These are phyloP conservation scores for Magnusiomyces tetraspermus DNA, from an alignment of 1,139 yeast genomes.

Conservation along the genomic window DNA sequence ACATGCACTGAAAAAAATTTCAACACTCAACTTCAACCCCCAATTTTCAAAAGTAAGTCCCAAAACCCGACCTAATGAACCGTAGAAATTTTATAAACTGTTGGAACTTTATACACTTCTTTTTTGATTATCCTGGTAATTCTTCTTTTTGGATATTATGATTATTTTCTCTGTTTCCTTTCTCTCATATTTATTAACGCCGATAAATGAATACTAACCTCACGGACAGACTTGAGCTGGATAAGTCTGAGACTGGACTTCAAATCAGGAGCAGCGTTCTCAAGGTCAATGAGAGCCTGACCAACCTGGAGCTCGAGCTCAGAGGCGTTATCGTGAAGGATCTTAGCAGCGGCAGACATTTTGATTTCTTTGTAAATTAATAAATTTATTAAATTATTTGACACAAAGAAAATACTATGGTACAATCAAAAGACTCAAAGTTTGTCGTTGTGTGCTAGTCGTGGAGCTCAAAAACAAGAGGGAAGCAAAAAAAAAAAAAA, in stretches of 20 bases:
- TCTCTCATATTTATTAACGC: neutral
- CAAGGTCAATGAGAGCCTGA: conserved; percentile 97
- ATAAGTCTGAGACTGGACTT: conserved; percentile 97
- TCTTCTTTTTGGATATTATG: too few relatives aligned
- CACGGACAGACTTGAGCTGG: conserved; percentile 98
- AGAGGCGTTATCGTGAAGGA: conserved; percentile 65
- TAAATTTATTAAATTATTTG: conserved; percentile 8
- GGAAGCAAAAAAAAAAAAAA: conserved; percentile 2
- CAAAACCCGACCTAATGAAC: too few relatives aligned
- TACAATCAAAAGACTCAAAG: too few relatives aligned
- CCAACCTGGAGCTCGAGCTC: conserved; percentile 99
- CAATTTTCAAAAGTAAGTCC: too few relatives aligned
- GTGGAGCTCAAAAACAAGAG: conserved; percentile 1
- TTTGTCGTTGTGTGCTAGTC: conserved; percentile 10
- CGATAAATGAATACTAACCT: conserved; percentile 34
- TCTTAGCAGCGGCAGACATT: conserved; percentile 95
- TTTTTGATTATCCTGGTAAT: too few relatives aligned
- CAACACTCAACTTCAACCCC: too few relatives aligned
- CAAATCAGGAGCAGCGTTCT: conserved; percentile 84
- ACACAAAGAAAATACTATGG: conserved; percentile 5
- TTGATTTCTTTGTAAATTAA: too few relatives aligned
- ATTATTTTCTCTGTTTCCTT: too few relatives aligned
- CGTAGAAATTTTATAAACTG: too few relatives aligned
- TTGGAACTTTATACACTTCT: too few relatives aligned
- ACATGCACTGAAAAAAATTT: too few relatives aligned